Evolutionary conservation across 2,329 filamentous ascomycete species (phyloP).

Genomic region (Myriosclerotinia curreyana): DNA sequence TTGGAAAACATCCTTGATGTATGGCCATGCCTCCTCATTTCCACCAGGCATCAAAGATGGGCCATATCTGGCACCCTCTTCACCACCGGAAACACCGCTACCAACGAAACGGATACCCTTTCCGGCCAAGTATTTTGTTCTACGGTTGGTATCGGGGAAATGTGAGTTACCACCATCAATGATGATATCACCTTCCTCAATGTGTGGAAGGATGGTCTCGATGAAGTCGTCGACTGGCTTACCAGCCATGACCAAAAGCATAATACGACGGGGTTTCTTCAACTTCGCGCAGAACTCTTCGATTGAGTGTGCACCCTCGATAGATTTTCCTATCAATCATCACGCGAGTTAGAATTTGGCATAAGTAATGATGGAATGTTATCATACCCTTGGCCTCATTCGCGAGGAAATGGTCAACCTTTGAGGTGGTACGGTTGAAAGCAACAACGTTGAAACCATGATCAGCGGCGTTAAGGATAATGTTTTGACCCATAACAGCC

Average conservation of each 20-base stretch:
- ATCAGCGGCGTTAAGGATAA: slow-evolving; percentile 87
- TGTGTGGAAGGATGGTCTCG: slow-evolving; percentile 81
- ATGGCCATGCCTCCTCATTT: slow-evolving; percentile 95
- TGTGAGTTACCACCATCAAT: slow-evolving; percentile 99
- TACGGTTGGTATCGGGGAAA: slow-evolving; percentile 98
- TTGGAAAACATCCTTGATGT: slow-evolving; percentile 99
- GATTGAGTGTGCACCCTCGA: slow-evolving; percentile 88
- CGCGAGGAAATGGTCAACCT: slow-evolving; percentile 91
- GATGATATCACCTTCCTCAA: slow-evolving; percentile 91
- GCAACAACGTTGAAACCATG: slow-evolving; percentile 95
- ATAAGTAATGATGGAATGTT: background rate
- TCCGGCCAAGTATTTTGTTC: slow-evolving; percentile 76
- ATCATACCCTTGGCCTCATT: slow-evolving; percentile 78
- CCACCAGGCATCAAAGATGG: slow-evolving; percentile 99
- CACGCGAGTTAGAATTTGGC: slow-evolving; percentile 22
- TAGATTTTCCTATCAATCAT: slow-evolving; percentile 67
- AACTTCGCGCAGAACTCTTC: slow-evolving; percentile 96
- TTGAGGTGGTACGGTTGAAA: slow-evolving; percentile 97
- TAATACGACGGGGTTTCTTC: slow-evolving; percentile 94
- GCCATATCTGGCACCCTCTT: slow-evolving; percentile 97
- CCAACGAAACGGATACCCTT: slow-evolving; percentile 97
- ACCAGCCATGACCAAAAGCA: slow-evolving; percentile 98
- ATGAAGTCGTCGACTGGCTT: slow-evolving; percentile 99
- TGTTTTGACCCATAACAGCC: slow-evolving; percentile 87
- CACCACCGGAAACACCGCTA: slow-evolving; percentile 95